Evolutionary conservation across 2,329 filamentous ascomycete species (phyloP).

Genomic region (Colletotrichum falcatum): DNA sequence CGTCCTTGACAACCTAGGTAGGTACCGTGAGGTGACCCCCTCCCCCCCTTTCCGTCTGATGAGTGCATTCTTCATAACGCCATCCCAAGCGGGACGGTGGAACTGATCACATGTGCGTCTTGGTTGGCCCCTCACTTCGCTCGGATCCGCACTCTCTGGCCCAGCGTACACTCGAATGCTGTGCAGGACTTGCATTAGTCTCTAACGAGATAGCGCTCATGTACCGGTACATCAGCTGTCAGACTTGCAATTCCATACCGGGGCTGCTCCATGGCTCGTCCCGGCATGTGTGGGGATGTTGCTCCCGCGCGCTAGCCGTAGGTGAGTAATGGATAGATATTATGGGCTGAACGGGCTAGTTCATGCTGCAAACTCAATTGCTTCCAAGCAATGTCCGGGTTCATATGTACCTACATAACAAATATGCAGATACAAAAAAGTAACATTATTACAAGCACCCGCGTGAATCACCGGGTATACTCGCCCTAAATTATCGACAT

Average conservation of each 20-base stretch:
- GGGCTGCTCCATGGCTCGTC: constrained; percentile 23
- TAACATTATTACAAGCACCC: not conserved
- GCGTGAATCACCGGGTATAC: not conserved
- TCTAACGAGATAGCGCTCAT: constrained; percentile 22
- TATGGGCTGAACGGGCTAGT: constrained; percentile 7
- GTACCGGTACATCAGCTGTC: constrained; percentile 31
- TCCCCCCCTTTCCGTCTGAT: not conserved
- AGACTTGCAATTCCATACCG: not conserved
- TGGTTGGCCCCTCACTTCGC: not conserved
- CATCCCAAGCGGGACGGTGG: not conserved
- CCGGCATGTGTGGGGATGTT: constrained; percentile 21
- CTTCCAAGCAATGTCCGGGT: not conserved
- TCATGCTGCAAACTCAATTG: constrained; percentile 1
- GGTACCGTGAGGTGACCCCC: not conserved
- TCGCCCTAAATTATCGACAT: not conserved
- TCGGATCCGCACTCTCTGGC: constrained; percentile 4
- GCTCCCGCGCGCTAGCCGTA: constrained; percentile 26
- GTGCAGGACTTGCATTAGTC: constrained; percentile 24
- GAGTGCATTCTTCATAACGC: constrained; percentile 12
- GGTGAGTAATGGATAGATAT: not conserved
- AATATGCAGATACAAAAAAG: not conserved
- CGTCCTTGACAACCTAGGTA: not conserved
- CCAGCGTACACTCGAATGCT: constrained; percentile 22
- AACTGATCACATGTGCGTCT: constrained; percentile 29
- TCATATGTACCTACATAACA: not conserved